A percentile compares a stretch with the other conserved stretches of the same genome.
These are phyloP conservation scores for Fusarium anguioides DNA, from an alignment of 2,329 filamentous ascomycete genomes.

Conservation along the genomic window DNA sequence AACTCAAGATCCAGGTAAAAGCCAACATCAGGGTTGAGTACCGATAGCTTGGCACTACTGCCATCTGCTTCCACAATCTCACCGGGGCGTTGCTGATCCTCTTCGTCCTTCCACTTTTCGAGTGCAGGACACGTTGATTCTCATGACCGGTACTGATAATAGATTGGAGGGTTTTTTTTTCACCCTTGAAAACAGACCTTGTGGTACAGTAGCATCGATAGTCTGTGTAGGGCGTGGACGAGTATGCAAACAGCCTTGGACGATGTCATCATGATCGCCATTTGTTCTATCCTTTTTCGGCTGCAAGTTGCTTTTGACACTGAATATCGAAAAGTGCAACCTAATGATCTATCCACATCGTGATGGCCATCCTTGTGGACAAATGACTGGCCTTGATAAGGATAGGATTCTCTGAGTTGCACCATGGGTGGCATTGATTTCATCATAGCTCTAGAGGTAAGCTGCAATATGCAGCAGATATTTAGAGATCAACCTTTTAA, in stretches of 20 bases:
- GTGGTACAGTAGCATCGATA: background rate
- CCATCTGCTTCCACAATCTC: background rate
- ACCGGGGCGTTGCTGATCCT: background rate
- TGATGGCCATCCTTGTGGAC: background rate
- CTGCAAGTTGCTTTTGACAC: background rate
- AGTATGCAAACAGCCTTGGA: background rate
- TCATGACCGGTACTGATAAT: background rate
- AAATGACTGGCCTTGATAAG: background rate
- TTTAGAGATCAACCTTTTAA: slow-evolving; percentile 12
- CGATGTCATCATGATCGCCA: background rate
- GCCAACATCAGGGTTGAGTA: background rate
- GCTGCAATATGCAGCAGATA: background rate
- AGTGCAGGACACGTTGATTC: background rate
- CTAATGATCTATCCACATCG: background rate
- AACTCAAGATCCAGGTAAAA: background rate
- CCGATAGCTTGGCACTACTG: background rate
- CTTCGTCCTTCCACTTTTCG: background rate
- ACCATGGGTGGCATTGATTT: slow-evolving; percentile 19
- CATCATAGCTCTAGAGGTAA: slow-evolving; percentile 1
- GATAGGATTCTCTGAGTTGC: slow-evolving; percentile 20
- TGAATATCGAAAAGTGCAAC: background rate
- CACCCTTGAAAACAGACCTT: background rate
- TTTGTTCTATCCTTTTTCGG: background rate
- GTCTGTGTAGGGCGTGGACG: background rate
- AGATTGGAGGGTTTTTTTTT: background rate